Conservation (phyloP, 2,329 filamentous ascomycete species). For the Beauveria varroae region DNA sequence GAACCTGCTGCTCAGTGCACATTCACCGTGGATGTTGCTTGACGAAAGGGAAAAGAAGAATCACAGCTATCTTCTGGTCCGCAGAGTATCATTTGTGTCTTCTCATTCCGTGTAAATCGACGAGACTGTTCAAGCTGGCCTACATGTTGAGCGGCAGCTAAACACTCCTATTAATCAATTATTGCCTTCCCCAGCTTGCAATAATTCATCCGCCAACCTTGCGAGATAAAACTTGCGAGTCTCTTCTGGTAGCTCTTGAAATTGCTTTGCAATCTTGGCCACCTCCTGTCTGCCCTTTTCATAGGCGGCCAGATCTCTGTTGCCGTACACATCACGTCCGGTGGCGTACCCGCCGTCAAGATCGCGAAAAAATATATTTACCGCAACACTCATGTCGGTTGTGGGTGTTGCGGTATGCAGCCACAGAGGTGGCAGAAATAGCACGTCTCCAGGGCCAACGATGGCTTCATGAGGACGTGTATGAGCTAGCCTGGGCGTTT, state of each 20-base stretch:
- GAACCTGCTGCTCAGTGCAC: background rate
- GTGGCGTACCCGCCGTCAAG: constrained; percentile 59
- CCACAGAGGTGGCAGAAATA: constrained; percentile 81
- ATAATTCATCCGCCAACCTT: constrained; percentile 62
- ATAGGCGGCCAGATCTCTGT: constrained; percentile 76
- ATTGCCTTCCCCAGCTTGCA: constrained; percentile 16
- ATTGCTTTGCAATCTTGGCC: constrained; percentile 55
- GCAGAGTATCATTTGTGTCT: background rate
- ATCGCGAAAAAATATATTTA: constrained; percentile 85
- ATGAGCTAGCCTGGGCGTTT: constrained; percentile 29
- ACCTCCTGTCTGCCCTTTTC: constrained; percentile 73
- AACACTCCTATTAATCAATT: background rate
- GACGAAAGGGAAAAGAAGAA: background rate
- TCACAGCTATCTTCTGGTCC: background rate
- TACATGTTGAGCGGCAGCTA: too few relatives aligned
- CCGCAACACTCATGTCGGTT: constrained; percentile 58
- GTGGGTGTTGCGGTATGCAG: constrained; percentile 64
- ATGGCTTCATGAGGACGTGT: constrained; percentile 61
- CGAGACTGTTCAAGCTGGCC: background rate
- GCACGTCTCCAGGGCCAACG: constrained; percentile 63
- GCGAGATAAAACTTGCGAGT: constrained; percentile 68
- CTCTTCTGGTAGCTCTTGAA: constrained; percentile 57
- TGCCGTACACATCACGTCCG: constrained; percentile 81
- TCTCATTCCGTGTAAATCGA: background rate
- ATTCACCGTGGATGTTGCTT: background rate